phyloP scores from a whole-genome alignment of 768 basidiomycete species.

The Lentinula lateritia region DNA sequence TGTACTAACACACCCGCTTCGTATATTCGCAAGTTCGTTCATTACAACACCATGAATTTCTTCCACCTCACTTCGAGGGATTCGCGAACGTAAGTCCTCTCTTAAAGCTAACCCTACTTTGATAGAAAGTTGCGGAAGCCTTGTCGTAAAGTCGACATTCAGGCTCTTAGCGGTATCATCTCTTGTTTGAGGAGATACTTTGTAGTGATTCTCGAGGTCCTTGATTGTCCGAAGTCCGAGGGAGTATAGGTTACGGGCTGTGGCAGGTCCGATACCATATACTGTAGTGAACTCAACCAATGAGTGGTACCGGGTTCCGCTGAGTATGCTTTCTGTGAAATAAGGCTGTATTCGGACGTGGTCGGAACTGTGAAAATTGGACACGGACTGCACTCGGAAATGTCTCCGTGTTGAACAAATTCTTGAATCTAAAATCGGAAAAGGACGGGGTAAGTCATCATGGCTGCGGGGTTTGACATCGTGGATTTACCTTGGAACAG shows the following conservation, averaged over 20 bases:
- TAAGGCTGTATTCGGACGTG: background rate
- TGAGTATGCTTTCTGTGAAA: slow-evolving; percentile 38
- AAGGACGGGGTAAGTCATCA: background rate
- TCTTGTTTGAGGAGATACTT: slow-evolving; percentile 24
- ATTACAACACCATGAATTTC: slow-evolving; percentile 67
- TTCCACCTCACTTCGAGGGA: slow-evolving; percentile 72
- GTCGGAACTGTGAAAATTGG: background rate
- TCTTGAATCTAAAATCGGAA: slow-evolving; percentile 49
- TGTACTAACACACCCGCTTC: slow-evolving; percentile 65
- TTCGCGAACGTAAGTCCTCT: slow-evolving; percentile 48
- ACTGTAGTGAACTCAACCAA: slow-evolving; percentile 57
- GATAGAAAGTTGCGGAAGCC: slow-evolving; percentile 33
- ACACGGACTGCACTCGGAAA: slow-evolving; percentile 53
- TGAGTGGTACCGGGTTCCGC: slow-evolving; percentile 48
- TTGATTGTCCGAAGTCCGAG: slow-evolving; percentile 61
- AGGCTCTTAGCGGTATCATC: slow-evolving; percentile 3
- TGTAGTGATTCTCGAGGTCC: slow-evolving; percentile 66
- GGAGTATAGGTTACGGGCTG: slow-evolving; percentile 59
- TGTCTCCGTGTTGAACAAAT: slow-evolving; percentile 46
- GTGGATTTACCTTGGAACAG: slow-evolving; percentile 35
- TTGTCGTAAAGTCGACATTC: slow-evolving; percentile 8
- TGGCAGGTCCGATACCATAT: slow-evolving; percentile 72
- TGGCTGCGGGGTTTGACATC: background rate
- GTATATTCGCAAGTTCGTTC: slow-evolving; percentile 56
- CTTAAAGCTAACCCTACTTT: slow-evolving; percentile 55